Base-by-base conservation (phyloP, 2,329 filamentous ascomycete species). In the Ophiostoma fasciatum region DNA sequence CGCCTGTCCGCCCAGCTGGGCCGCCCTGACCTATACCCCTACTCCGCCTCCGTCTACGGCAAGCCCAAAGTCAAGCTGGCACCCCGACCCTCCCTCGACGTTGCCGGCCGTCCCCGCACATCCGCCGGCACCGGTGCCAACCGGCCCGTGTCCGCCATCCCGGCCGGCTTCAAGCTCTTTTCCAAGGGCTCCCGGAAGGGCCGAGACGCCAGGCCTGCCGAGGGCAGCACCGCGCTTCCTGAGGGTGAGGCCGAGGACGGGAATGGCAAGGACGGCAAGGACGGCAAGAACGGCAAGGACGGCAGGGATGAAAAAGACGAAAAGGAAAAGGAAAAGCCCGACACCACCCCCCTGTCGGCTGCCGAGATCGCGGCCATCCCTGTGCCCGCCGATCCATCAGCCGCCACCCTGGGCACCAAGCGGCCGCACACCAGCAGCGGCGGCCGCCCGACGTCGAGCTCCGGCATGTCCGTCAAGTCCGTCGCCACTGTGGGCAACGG, bases 31-130 rank as follows among this genome's bases (percentile, higher is more conserved):
- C 47, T 66, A 23, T 66, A 66, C 49, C 60, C 55, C 44, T 63
- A 63, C 40, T 54, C 59, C 18, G 59, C 63, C 11, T 69, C 71
- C 44, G 53, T 57, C 28, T 66, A 64, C 45, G 60, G 62, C 47
- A 84, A 82, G 49, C 79, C 78, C 29, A 94, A 92, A 54, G 77
- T 94, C 38, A 94, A 92, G 57, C 71, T 94, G 29, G 90, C 78
- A 2, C 88, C 90, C 9, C 72, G 88, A 31, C 85, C 85, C 19
- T 88, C 84, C 3, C 52, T 76, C 28, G 78, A 84, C 42, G 62
- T 68, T 28, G 62, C 65, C 43, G 66, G 72, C 39, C 66, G 68
- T 48, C 70, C 74, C 41, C 68, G 77, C 31, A 78, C 59, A 58
- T 75, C 54, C 57, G 71, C 37, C 59, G 74, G 54, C 58, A 68